Evolutionary conservation across 495 filamentous ascomycete genomes (phyloP).

Genomic region (Thermothielavioides terrestris): DNA sequence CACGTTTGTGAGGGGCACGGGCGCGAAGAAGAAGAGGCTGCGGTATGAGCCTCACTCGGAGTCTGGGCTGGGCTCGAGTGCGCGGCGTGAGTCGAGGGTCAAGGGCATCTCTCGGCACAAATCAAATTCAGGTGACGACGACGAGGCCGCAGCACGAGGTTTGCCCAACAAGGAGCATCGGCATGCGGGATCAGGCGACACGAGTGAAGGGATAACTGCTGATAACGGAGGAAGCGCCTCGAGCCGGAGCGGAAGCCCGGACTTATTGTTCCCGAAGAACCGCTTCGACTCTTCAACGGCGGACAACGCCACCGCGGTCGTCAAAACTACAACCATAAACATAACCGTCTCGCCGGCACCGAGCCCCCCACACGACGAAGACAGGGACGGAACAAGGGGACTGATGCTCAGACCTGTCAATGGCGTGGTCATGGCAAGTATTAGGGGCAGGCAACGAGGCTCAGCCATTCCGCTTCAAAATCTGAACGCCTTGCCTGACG

Average conservation of each 20-base stretch:
- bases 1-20: constrained; percentile 69
- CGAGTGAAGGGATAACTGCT: too few species aligned
- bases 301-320: neutral
- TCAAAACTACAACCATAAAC: constrained; percentile 26
- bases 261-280: constrained; percentile 18
- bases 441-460: constrained; percentile 30
- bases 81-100: neutral
- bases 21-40: constrained; percentile 66
- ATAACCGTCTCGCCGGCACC: constrained; percentile 14
- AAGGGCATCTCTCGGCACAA: constrained; percentile 9
- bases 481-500: constrained; percentile 38
- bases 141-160: too few species aligned
- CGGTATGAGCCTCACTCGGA: constrained; percentile 37
- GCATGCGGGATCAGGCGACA: too few species aligned
- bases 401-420: neutral
- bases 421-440: constrained; percentile 19
- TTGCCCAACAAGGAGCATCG: too few species aligned
- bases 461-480: constrained; percentile 46
- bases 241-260: too few species aligned
- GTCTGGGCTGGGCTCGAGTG: neutral
- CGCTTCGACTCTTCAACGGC: neutral
- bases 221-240: too few species aligned
- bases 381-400: neutral
- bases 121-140: neutral
- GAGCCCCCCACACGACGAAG: neutral